Evolutionary conservation across 2,329 filamentous ascomycete species (phyloP), one percentile per base, ranked within the genome.

Genomic region (Stagonosporopsis chrysanthemi): DNA sequence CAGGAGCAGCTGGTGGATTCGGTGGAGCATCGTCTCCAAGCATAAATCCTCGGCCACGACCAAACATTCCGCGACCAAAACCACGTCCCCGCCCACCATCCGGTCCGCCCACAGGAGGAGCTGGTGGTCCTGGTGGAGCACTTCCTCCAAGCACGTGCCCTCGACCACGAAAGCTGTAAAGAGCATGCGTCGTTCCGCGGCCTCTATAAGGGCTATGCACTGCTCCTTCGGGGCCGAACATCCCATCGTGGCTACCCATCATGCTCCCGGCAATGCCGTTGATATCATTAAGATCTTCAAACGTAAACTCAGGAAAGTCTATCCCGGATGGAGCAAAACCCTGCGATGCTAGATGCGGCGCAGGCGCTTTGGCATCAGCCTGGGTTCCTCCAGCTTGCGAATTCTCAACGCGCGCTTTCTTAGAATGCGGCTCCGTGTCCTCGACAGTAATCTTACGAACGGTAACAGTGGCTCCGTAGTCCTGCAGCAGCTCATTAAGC

Each of bases 391-490:
- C 24, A 15, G 17, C 33, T 26, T 24, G 14, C 19, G 38, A n/a
- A 7, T 24, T 19, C 4, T 33, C 36, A 3, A 56, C 8, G 17
- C 48, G 42, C 11, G 54, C 17, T 22, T 33, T 52, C 47, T 56
- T 56, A 17, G 42, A 3, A 24, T 51, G 29, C 26, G 54, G 41
- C 36, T 47, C 42, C 23, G 23, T 7, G 2, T 42, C 47, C 6
- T 50, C 23, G 29, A 31, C 28, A 15, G 54, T 47, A 19, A 52
- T 41, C 22, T 39, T 29, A 15, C 39, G 47, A 24, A 56, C 46
- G 6, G 23, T 36, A 6, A 52, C 38, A 15, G 54, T 52, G 8
- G 47, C 54, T 19, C 54, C 54, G 28, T 56, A 56, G 4, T 24
- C 46, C 24, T 41, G 48, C n/a, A 56, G 19, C 9, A 12, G 42